Conservation (phyloP, 352 stramenopile species). For the Pythium utonaiense region DNA sequence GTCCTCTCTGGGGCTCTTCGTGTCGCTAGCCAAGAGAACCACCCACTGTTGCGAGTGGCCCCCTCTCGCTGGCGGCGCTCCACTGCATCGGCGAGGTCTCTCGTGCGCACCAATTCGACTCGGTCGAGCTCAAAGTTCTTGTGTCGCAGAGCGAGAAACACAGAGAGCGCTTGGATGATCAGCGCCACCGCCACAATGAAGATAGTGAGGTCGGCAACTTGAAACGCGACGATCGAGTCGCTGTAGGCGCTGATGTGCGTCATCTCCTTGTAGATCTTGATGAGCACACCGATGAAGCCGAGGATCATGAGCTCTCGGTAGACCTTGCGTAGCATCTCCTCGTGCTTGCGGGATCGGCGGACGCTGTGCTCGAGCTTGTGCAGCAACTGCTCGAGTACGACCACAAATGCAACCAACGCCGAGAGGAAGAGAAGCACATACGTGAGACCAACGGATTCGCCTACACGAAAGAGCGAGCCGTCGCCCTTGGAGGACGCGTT, state of each 20-base stretch:
- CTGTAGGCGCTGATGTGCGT: conserved; percentile 19
- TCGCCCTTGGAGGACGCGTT: neutral
- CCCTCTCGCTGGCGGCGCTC: neutral
- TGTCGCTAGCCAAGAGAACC: neutral
- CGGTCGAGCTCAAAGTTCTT: conserved; percentile 8
- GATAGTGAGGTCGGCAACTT: conserved; percentile 32
- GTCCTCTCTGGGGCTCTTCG: neutral
- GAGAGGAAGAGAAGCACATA: conserved; percentile 18
- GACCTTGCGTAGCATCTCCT: conserved; percentile 59
- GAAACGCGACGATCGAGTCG: conserved; percentile 25
- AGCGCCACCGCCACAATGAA: conserved; percentile 32
- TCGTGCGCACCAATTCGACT: conserved; percentile 8
- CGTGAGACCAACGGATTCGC: conserved; percentile 12
- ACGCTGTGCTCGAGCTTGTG: conserved; percentile 49
- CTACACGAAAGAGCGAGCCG: conserved; percentile 25
- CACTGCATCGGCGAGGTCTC: neutral
- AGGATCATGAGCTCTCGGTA: conserved; percentile 26
- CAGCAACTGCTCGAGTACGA: conserved; percentile 42
- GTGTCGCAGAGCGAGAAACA: conserved; percentile 25
- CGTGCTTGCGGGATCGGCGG: conserved; percentile 44
- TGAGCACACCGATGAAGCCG: conserved; percentile 28
- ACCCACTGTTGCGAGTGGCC: neutral
- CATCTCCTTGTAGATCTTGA: conserved; percentile 33
- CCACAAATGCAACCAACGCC: conserved; percentile 42
- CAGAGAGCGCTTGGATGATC: conserved; percentile 26